Evolutionary conservation across 805 yeast genomes (phyloP), one percentile per base, ranked within the genome.

Genomic region (Candida peoriensis): DNA sequence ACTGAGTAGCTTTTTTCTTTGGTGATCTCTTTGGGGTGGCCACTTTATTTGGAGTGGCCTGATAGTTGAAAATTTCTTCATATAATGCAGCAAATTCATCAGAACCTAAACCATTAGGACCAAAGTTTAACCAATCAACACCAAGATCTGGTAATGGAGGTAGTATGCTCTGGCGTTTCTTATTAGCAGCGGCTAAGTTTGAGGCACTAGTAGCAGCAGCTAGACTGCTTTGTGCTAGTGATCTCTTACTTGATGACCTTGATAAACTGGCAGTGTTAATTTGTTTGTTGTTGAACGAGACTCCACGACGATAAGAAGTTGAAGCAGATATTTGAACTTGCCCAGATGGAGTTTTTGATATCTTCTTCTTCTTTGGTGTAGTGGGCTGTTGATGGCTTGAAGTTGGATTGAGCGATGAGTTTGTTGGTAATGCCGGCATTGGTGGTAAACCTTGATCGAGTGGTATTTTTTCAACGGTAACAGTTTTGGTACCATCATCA

Each of bases 261-360:
- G 57, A 50, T 19, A 47, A 30, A 5, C 26, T 9, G 2, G 30
- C 13, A 17, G 19, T 25, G 14, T 38, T 34, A 18, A 39, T 39
- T 4, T 42, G 38, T 32, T 44, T 54, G 31, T 43, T 49, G 32
- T 53, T 56, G 42, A 56, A 52, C 1, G 60, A 52, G 18, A 57
- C 53, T 34, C 54, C 53, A 38, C 58, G 57, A 37, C 60, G 56
- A 35, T 43, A 54, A 9, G 57, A 48, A 21, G 46, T 43, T 9
- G 60, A 54, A 2, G 57, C 62, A 10, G 57, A 32, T 6, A 57
- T 55, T 28, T 50, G 57, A 15, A 54, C 21, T 26, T 50, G 52
- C 10, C 58, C 59, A 14, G 43, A 42, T 14, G 44, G 20, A 14
- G 30, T 38, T 37, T 44, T 50, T n/a, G 34, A 33, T 14, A 46